Percentiles rank a stretch among this genome's conserved stretches.
These are phyloP conservation scores for Darksidea phi DNA, from an alignment of 495 filamentous ascomycete genomes.

Conservation along the genomic window DNA sequence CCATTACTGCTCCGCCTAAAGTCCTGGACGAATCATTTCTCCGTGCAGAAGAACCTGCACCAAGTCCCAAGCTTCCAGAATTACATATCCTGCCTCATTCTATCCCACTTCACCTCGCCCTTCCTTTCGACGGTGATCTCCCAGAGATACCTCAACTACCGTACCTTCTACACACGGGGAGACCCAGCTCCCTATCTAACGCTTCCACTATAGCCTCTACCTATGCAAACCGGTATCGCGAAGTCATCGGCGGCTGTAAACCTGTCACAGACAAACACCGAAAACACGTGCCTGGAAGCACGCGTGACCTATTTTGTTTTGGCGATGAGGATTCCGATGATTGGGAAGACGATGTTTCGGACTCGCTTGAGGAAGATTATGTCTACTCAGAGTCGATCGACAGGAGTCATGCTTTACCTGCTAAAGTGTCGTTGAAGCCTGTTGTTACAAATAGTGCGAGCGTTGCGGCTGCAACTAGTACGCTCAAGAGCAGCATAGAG, in stretches of 20 bases:
- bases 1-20: constrained; percentile 6
- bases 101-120: constrained; percentile 37
- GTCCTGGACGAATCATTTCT: constrained; percentile 35
- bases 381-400: not conserved
- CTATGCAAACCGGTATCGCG: constrained; percentile 34
- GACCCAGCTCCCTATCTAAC: constrained; percentile 8
- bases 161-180: constrained; percentile 35
- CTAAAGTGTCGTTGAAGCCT: not conserved
- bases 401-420: not conserved
- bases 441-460: not conserved
- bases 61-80: constrained; percentile 27
- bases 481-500: not conserved
- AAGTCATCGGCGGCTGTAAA: constrained; percentile 40
- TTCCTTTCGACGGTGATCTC: constrained; percentile 43
- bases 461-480: not conserved
- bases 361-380: not conserved
- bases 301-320: constrained; percentile 45
- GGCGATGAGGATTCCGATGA: constrained; percentile 36
- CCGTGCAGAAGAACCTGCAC: constrained; percentile 24
- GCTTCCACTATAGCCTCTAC: constrained; percentile 3
- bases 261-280: constrained; percentile 28
- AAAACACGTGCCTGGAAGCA: constrained; percentile 13
- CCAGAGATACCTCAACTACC: constrained; percentile 42
- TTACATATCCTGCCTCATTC: constrained; percentile 15
- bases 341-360: constrained; percentile 30